phyloP scores from a whole-genome alignment of 805 yeast genomes.

The Lipomyces orientalis region DNA sequence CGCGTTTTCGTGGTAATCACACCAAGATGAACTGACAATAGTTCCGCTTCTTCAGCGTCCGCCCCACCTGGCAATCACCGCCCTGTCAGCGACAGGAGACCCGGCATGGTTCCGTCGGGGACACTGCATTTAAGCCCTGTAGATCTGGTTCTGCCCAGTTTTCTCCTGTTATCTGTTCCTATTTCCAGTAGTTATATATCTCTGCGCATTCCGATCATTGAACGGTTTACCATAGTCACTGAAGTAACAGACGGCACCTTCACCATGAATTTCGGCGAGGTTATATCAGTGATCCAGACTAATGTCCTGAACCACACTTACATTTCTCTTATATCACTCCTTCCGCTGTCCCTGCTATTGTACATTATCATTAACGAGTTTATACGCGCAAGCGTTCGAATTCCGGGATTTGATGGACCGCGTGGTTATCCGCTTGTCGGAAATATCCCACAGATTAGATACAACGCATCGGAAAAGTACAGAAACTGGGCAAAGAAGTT shows the following conservation, averaged over 20 bases:
- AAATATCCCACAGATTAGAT: conserved; percentile 35
- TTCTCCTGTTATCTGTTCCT: too few species aligned
- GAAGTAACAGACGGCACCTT: neutral
- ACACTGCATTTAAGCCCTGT: too few species aligned
- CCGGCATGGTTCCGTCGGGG: neutral
- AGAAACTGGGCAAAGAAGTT: conserved; percentile 44
- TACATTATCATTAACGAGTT: conserved; percentile 18
- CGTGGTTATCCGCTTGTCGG: conserved; percentile 36
- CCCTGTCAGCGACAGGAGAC: neutral
- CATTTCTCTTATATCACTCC: neutral
- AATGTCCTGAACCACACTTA: neutral
- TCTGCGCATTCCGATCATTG: neutral
- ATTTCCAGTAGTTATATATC: too few species aligned
- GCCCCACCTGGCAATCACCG: neutral
- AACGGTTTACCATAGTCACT: neutral
- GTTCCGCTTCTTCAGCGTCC: neutral
- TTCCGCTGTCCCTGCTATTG: conserved; percentile 1
- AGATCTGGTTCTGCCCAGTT: too few species aligned
- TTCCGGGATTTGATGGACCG: conserved; percentile 37
- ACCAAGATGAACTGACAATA: neutral
- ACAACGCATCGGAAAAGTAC: conserved; percentile 39
- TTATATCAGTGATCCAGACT: neutral
- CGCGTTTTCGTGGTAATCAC: neutral
- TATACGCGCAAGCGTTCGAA: conserved; percentile 17
- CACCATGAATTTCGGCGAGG: neutral